A percentile compares a stretch with the other conserved stretches of the same genome.
Conservation (phyloP, 306 rosid genomes). For the Prunus mume region DNA sequence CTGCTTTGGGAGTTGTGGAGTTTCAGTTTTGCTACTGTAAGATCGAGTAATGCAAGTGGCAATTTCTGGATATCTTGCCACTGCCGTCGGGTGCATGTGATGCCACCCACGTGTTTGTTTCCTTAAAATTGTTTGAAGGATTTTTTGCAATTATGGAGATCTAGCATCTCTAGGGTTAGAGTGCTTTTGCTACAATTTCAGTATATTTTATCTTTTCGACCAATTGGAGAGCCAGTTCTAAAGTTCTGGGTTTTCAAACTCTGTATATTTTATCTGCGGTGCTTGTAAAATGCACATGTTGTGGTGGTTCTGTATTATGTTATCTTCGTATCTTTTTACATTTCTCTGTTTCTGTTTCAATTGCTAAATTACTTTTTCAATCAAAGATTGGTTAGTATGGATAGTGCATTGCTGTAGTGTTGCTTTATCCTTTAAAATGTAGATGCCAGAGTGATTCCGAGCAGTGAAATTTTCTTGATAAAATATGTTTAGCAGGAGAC, state of each 20-base stretch:
- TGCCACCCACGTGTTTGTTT: not conserved
- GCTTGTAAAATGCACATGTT: not conserved
- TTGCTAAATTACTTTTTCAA: not conserved
- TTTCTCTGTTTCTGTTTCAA: not conserved
- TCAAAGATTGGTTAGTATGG: not conserved
- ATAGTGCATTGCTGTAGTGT: not conserved
- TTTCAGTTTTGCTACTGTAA: not conserved
- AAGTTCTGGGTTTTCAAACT: not conserved
- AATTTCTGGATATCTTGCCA: not conserved
- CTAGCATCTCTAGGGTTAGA: not conserved
- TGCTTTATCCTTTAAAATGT: not conserved
- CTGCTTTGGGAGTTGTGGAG: not conserved
- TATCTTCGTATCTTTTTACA: not conserved
- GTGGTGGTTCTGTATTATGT: not conserved
- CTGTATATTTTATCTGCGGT: not conserved
- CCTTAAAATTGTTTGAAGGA: not conserved
- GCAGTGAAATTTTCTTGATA: not conserved
- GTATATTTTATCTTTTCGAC: not conserved
- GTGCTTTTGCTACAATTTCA: not conserved
- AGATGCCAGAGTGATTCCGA: not conserved
- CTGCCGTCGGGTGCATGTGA: not conserved
- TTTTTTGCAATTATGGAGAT: not conserved
- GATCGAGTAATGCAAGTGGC: not conserved
- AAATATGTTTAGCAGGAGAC: slow-evolving; percentile 51
- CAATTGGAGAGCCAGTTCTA: not conserved